Conservation (phyloP, 805 yeast genomes). For the Crinitomyces ghanaensis region DNA sequence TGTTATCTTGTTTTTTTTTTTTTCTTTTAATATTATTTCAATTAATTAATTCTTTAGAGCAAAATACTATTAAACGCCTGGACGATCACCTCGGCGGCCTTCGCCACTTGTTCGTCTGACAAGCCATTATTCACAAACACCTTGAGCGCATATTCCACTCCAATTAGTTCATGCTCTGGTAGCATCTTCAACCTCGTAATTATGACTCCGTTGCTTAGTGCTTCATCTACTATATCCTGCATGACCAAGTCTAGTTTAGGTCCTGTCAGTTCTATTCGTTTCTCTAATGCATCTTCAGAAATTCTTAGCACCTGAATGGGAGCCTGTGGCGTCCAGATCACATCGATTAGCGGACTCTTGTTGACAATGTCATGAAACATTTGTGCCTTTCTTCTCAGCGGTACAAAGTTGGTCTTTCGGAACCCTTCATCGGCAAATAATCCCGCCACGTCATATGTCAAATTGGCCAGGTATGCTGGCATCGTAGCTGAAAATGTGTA, state of each 20-base stretch:
- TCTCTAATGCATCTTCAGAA: conserved; percentile 21
- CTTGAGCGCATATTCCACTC: conserved; percentile 51
- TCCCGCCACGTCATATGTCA: conserved; percentile 17
- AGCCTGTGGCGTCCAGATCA: conserved; percentile 48
- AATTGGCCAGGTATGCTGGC: conserved; percentile 74
- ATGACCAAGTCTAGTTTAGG: conserved; percentile 23
- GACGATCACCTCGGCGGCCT: conserved; percentile 31
- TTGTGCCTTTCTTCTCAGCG: conserved; percentile 7
- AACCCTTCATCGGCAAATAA: conserved; percentile 14
- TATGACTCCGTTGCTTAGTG: conserved; percentile 43
- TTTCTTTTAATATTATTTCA: no score
- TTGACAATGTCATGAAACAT: conserved; percentile 4
- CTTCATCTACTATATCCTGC: conserved; percentile 52
- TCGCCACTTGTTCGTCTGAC: conserved; percentile 33
- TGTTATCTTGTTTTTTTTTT: neutral
- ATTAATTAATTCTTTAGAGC: no score
- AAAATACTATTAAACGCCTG: no score
- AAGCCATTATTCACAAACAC: conserved; percentile 35
- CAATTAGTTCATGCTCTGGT: conserved; percentile 62
- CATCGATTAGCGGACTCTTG: conserved; percentile 26
- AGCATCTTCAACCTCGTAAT: conserved; percentile 55
- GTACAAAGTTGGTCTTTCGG: conserved; percentile 1
- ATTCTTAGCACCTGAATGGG: conserved; percentile 63
- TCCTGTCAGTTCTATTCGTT: no score
- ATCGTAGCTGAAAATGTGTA: conserved; percentile 90